A percentile compares a stretch with the other conserved stretches of the same genome.
Evolutionary conservation across 2,329 filamentous ascomycete species (phyloP).

Genomic region (Cordyceps fumosorosea): DNA sequence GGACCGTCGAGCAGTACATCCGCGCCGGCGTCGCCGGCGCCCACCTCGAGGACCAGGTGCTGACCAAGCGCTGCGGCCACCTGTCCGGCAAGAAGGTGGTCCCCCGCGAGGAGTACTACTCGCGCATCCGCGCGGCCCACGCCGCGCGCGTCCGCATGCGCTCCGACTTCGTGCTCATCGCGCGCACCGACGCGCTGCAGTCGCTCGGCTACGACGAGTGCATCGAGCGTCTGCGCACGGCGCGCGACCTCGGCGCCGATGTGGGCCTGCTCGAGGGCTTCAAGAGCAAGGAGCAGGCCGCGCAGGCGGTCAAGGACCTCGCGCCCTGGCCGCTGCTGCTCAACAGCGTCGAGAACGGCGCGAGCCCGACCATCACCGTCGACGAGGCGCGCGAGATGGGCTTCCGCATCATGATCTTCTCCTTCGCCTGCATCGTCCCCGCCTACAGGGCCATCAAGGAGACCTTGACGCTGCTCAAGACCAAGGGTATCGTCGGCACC

Average conservation of each 20-base stretch:
- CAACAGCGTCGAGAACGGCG: slow-evolving; percentile 52
- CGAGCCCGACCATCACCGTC: slow-evolving; percentile 46
- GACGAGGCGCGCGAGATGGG: slow-evolving; percentile 49
- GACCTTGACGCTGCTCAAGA: slow-evolving; percentile 33
- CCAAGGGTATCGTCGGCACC: slow-evolving; percentile 29
- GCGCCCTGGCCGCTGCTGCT: slow-evolving; percentile 45
- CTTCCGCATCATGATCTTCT: slow-evolving; percentile 54
- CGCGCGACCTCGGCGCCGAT: slow-evolving; percentile 50
- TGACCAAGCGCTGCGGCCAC: slow-evolving; percentile 60
- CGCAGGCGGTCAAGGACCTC: slow-evolving; percentile 38
- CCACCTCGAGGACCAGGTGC: slow-evolving; percentile 59
- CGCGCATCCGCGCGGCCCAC: slow-evolving; percentile 50
- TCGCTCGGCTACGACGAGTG: slow-evolving; percentile 51
- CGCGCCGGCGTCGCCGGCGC: slow-evolving; percentile 50
- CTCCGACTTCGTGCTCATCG: slow-evolving; percentile 58
- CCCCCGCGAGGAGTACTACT: slow-evolving; percentile 40
- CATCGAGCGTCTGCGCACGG: slow-evolving; percentile 41
- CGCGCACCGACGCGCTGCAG: slow-evolving; percentile 56
- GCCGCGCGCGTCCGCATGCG: slow-evolving; percentile 40
- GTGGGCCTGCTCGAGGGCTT: slow-evolving; percentile 56
- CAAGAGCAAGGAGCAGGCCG: slow-evolving; percentile 42
- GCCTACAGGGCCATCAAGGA: slow-evolving; percentile 38
- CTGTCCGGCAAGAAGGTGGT: slow-evolving; percentile 56
- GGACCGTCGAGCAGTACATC: slow-evolving; percentile 46
- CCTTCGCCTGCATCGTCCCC: slow-evolving; percentile 41